Conservation (phyloP, 805 yeast genomes). For the Starmera caribaea region DNA sequence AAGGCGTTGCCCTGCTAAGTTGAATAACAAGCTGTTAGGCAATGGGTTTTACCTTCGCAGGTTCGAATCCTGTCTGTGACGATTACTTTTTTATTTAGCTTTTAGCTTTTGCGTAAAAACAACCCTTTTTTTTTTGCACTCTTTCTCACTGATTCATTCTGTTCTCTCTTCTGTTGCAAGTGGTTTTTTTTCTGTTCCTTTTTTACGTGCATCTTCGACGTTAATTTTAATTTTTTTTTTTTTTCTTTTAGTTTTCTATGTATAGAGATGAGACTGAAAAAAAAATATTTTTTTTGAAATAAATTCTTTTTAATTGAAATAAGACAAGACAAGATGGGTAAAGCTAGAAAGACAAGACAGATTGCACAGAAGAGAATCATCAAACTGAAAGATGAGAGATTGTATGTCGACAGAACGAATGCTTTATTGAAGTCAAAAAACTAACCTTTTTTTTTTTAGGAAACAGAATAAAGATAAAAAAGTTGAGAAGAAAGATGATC, state of each 20-base stretch:
- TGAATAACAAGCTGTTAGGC: slow-evolving; percentile 49
- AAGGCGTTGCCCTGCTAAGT: slow-evolving; percentile 84
- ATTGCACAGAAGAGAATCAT: slow-evolving; percentile 85
- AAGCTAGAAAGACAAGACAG: slow-evolving; percentile 94
- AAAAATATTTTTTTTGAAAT: neutral
- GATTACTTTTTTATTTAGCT: slow-evolving; percentile 43
- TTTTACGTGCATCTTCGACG: no score
- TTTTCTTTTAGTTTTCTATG: neutral
- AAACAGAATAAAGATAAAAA: slow-evolving; percentile 33
- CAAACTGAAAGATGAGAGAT: slow-evolving; percentile 60
- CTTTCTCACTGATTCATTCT: no score
- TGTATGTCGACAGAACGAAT: no score
- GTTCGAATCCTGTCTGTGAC: slow-evolving; percentile 99
- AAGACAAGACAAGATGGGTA: slow-evolving; percentile 60
- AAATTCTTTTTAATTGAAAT: neutral
- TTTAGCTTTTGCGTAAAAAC: neutral
- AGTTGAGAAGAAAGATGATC: slow-evolving; percentile 44
- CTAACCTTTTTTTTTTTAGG: slow-evolving; percentile 9
- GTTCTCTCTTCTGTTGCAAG: no score
- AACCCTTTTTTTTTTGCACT: no score
- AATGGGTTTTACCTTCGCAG: slow-evolving; percentile 93
- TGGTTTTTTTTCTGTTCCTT: no score
- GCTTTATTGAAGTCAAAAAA: neutral
- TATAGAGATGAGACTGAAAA: neutral
- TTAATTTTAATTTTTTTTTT: no score